Percentiles rank a stretch among this genome's conserved stretches.
Conservation (phyloP, 1,139 yeast genomes). For the Blastobotrys illinoisensis region DNA sequence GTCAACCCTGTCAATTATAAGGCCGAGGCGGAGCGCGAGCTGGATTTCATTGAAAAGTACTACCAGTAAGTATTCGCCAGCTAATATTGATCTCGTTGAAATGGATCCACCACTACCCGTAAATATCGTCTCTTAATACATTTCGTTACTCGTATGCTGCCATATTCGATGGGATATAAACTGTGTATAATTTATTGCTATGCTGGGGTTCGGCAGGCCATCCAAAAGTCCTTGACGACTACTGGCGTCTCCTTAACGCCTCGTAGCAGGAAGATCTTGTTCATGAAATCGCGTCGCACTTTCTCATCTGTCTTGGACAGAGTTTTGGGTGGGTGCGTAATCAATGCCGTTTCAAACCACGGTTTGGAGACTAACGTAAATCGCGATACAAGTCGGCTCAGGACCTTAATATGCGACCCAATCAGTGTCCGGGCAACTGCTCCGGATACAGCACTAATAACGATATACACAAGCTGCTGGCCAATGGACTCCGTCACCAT, state of each 20-base stretch:
- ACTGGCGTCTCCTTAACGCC: slow-evolving; percentile 58
- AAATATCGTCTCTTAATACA: too few species aligned
- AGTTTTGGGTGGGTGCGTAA: slow-evolving; percentile 29
- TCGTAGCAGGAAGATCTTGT: slow-evolving; percentile 54
- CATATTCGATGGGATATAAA: too few species aligned
- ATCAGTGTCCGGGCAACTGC: slow-evolving; percentile 56
- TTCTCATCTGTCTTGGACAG: slow-evolving; percentile 18
- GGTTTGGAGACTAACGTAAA: slow-evolving; percentile 44
- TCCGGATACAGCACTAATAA: slow-evolving; percentile 24
- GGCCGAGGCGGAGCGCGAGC: slow-evolving; percentile 58
- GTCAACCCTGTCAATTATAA: slow-evolving; percentile 53
- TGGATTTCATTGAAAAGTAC: slow-evolving; percentile 37
- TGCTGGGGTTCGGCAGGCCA: slow-evolving; percentile 36
- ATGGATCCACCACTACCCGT: too few species aligned
- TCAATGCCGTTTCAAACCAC: slow-evolving; percentile 42
- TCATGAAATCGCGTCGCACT: slow-evolving; percentile 39
- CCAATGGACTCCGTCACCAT: slow-evolving; percentile 21
- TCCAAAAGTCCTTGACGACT: slow-evolving; percentile 62
- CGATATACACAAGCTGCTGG: slow-evolving; percentile 19
- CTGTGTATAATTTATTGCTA: neutral
- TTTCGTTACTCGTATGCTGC: too few species aligned
- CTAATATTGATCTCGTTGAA: too few species aligned
- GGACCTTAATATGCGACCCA: slow-evolving; percentile 50
- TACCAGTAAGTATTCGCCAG: too few species aligned
- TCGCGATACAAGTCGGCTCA: slow-evolving; percentile 50